Percentiles rank a stretch among this genome's conserved stretches.
Conservation (phyloP, 805 yeast genomes). For the Candida railenensis region DNA sequence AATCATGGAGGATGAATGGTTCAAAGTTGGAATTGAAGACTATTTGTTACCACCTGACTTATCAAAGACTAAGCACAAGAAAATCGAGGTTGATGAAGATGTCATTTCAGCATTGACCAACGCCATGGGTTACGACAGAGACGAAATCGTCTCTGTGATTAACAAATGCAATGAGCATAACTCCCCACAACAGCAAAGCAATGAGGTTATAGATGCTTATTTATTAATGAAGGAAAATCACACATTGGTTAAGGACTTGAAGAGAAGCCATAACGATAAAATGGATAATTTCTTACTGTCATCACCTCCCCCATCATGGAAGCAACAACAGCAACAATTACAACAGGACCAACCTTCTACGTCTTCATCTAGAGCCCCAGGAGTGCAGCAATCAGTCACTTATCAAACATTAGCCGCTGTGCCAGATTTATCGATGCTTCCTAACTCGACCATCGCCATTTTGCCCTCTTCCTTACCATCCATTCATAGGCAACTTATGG, state of each 20-base stretch:
- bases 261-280: conserved; percentile 48
- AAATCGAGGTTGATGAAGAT: conserved; percentile 64
- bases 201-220: conserved; percentile 86
- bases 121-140: conserved; percentile 87
- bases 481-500: conserved; percentile 91
- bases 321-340: conserved; percentile 10
- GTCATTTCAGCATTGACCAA: conserved; percentile 70
- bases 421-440: conserved; percentile 50
- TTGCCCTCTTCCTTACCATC: conserved; percentile 93
- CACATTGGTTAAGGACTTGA: conserved; percentile 64
- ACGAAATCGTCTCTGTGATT: conserved; percentile 76
- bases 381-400: conserved; percentile 44
- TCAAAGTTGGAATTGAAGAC: conserved; percentile 74
- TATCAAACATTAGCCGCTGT: conserved; percentile 48
- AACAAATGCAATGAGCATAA: conserved; percentile 44
- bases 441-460: conserved; percentile 84
- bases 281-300: conserved; percentile 59
- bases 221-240: conserved; percentile 78
- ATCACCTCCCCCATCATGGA: conserved; percentile 57
- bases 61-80: conserved; percentile 33
- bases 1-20: conserved; percentile 94
- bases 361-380: conserved; percentile 31
- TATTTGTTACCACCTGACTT: conserved; percentile 66
- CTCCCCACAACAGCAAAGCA: conserved; percentile 33
- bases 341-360: conserved; percentile 7